Conservation (phyloP, 306 rosid genomes). For the Bauhinia variegata region DNA sequence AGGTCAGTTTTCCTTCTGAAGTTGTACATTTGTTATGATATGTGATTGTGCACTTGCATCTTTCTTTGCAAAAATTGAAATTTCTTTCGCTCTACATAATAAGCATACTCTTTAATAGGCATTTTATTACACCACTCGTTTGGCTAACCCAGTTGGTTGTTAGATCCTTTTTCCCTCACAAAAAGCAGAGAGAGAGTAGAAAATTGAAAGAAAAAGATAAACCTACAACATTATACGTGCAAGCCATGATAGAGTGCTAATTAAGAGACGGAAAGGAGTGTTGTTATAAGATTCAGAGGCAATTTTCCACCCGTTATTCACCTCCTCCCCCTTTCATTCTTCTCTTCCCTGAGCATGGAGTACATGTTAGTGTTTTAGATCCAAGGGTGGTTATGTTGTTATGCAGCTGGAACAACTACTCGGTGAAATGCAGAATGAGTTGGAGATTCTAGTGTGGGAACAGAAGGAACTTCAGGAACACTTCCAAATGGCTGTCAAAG, state of each 20-base stretch:
- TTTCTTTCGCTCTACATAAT: not conserved
- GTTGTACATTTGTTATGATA: constrained; percentile 4
- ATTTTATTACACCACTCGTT: not conserved
- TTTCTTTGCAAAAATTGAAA: not conserved
- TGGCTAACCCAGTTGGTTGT: not conserved
- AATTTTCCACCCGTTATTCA: not conserved
- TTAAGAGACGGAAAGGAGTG: not conserved
- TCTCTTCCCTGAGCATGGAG: not conserved
- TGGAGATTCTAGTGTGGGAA: constrained; percentile 61
- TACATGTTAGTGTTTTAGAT: constrained; percentile 2
- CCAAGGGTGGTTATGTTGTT: constrained; percentile 18
- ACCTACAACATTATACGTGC: no score
- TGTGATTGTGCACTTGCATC: not conserved
- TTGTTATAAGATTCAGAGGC: not conserved
- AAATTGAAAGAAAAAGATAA: no score
- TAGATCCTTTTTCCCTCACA: no score
- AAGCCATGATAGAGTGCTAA: no score
- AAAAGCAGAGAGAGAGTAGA: no score
- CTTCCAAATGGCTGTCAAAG: constrained; percentile 56
- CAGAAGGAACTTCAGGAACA: constrained; percentile 57
- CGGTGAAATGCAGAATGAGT: constrained; percentile 51
- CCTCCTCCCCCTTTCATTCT: not conserved
- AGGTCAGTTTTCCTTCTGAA: constrained; percentile 52
- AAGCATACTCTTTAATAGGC: not conserved
- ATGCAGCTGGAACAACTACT: constrained; percentile 64